phyloP scores from a whole-genome alignment of 257 asterid species.

The Galeopsis tetrahit region DNA sequence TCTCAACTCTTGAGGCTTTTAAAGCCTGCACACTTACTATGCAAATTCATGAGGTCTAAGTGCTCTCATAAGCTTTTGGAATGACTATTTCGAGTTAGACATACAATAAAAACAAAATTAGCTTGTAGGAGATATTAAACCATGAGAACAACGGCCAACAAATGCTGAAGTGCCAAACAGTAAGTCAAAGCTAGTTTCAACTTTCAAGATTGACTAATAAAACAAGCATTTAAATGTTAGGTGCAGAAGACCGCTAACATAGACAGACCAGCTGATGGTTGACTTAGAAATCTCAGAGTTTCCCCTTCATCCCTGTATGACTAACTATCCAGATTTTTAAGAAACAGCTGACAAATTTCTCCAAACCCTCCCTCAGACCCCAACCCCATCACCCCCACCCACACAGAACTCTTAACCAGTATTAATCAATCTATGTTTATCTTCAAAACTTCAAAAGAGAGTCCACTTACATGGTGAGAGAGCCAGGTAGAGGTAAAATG shows the following conservation, averaged over 20 bases:
- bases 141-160: conserved; percentile 13
- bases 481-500: conserved; percentile 81
- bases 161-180: conserved; percentile 20
- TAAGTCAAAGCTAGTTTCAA: conserved; percentile 24
- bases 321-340: conserved; percentile 18
- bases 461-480: conserved; percentile 76
- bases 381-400: background rate
- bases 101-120: background rate
- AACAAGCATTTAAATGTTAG: conserved; percentile 25
- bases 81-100: background rate
- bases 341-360: conserved; percentile 5
- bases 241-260: conserved; percentile 11
- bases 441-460: conserved; percentile 23
- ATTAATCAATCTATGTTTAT: conserved; percentile 15
- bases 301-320: conserved; percentile 20
- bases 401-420: background rate
- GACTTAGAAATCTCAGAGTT: conserved; percentile 25
- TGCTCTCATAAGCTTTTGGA: background rate
- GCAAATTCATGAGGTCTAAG: conserved; percentile 3
- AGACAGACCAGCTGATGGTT: conserved; percentile 10
- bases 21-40: background rate
- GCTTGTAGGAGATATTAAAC: conserved; percentile 14
- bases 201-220: conserved; percentile 28
- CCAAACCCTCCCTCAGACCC: background rate
- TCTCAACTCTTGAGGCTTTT: background rate